Evolutionary conservation across 768 basidiomycete species (phyloP), one percentile per base, ranked within the genome.

Genomic region (Melanogaster broomeanus): DNA sequence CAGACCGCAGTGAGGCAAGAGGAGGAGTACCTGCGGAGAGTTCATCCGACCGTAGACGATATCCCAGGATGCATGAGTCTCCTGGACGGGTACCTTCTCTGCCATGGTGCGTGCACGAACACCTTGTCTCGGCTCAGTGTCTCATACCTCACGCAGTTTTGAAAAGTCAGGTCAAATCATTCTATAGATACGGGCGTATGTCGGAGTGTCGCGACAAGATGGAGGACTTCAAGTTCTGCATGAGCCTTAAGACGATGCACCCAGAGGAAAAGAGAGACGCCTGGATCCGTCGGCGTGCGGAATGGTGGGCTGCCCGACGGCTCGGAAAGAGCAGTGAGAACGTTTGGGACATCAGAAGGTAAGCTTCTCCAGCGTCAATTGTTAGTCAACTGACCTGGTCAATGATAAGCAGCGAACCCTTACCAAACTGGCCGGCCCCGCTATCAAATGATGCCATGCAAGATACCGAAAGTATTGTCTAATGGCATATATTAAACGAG

Each of bases 171-270:
- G 68, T 93, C 43, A 88, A 86, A 61, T 86, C 88, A 2, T 71
- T 98, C 47, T 98, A 98, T 70, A 83, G 96, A 63, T 84, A 87
- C 58, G 96, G 96, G 7, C 79, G 84, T 49, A 75, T 81, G 55
- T 72, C 81, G 0, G 80, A 84, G 48, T 98, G 95, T 70, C 75
- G 74, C 0, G 76, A 77, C 40, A 94, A 96, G 66, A 78, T 86
- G 64, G 86, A 92, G 51, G 94, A 96, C 61, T 95, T 96, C 79
- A 97, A 97, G 71, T 96, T 90, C 70, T 99, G 96, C 72, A 74
- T 96, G 75, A 87, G 84, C 53, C 73, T 88, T 54, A 96, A 93
- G 70, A 77, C 81, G 12, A 74, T 90, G 69, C 79, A 87, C 46
- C 83, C 85, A 15, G 93, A 94, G 49, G 81, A 85, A 61, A 82